A percentile compares a stretch with the other conserved stretches of the same genome.
Evolutionary conservation across 1,139 yeast species (phyloP).

Genomic region (Zygotorulaspora mrakii): DNA sequence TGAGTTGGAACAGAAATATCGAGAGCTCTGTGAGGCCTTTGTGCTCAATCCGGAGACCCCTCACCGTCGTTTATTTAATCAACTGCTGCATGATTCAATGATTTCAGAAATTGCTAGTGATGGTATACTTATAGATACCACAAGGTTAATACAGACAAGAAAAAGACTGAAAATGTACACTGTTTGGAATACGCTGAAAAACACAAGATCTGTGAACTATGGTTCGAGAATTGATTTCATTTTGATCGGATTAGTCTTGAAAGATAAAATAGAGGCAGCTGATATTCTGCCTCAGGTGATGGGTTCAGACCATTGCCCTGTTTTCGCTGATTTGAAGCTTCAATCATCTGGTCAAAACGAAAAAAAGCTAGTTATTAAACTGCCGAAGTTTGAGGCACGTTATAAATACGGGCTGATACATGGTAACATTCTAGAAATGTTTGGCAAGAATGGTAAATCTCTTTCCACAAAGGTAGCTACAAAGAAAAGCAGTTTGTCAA

Average conservation of each 20-base stretch:
- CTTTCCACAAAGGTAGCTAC: not conserved
- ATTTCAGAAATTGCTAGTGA: slow-evolving; percentile 34
- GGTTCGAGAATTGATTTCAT: slow-evolving; percentile 88
- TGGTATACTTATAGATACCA: slow-evolving; percentile 57
- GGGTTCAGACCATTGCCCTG: slow-evolving; percentile 97
- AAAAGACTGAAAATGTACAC: slow-evolving; percentile 68
- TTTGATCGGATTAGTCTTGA: slow-evolving; percentile 44
- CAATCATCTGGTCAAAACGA: slow-evolving; percentile 3
- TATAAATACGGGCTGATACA: slow-evolving; percentile 48
- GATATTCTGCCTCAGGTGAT: slow-evolving; percentile 64
- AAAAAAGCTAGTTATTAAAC: slow-evolving; percentile 7
- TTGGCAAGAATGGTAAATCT: slow-evolving; percentile 30
- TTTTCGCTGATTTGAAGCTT: slow-evolving; percentile 60
- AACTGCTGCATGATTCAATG: slow-evolving; percentile 35
- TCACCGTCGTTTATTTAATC: slow-evolving; percentile 46
- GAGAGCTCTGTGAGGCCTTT: slow-evolving; percentile 42
- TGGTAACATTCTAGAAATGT: slow-evolving; percentile 53
- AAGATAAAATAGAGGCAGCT: slow-evolving; percentile 43
- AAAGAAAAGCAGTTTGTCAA: slow-evolving; percentile 1
- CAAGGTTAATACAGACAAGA: slow-evolving; percentile 53
- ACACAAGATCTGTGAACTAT: slow-evolving; percentile 75
- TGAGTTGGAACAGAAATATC: slow-evolving; percentile 45
- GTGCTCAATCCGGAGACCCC: slow-evolving; percentile 40
- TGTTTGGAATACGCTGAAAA: slow-evolving; percentile 83
- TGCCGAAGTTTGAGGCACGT: slow-evolving; percentile 55